These are phyloP conservation scores for Arabis hirsuta DNA, from an alignment of 345 rosid genomes.

Conservation along the genomic window DNA sequence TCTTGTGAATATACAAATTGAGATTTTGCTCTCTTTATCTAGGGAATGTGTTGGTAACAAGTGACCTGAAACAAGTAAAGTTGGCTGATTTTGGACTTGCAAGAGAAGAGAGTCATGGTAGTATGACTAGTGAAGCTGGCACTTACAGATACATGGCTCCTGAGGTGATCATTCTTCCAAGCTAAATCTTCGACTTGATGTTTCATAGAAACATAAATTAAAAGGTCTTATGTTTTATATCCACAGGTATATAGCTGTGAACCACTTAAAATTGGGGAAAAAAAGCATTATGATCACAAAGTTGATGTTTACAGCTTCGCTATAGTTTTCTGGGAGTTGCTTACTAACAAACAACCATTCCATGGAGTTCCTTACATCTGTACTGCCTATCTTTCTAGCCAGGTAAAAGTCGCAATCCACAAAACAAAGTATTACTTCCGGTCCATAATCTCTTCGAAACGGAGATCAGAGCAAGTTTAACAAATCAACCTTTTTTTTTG, in stretches of 20 bases:
- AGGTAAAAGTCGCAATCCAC: conserved; percentile 41
- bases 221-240: not conserved
- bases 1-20: not conserved
- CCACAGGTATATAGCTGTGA: conserved; percentile 55
- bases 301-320: conserved; percentile 75
- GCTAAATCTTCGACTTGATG: not conserved
- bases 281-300: conserved; percentile 68
- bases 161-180: conserved; percentile 50
- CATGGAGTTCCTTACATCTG: conserved; percentile 32
- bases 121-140: conserved; percentile 69
- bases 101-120: conserved; percentile 49
- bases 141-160: conserved; percentile 86
- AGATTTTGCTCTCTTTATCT: not conserved
- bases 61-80: conserved; percentile 51
- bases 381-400: conserved; percentile 50
- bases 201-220: not conserved
- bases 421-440: no score
- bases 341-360: conserved; percentile 60
- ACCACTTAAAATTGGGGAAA: conserved; percentile 47
- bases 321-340: conserved; percentile 67
- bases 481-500: no score
- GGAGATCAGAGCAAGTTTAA: no score
- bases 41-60: conserved; percentile 64
- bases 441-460: no score
- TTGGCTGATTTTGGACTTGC: conserved; percentile 69